Base-by-base conservation (phyloP, 2,329 filamentous ascomycete species). In the Septoria petroselini region DNA sequence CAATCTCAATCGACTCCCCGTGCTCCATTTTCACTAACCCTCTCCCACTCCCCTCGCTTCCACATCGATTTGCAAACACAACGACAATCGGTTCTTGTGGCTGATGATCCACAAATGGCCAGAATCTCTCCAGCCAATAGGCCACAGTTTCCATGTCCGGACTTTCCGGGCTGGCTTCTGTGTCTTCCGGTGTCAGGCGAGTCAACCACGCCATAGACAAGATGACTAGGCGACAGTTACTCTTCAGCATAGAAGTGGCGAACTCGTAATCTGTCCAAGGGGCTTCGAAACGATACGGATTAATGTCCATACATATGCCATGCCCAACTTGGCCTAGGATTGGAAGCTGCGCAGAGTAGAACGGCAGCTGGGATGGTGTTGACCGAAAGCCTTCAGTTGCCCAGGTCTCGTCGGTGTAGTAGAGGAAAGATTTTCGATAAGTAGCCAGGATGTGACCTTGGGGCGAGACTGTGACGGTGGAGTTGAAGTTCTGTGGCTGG, bases 171-270 rank as follows among this genome's bases (percentile, higher is more conserved):
- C 80, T 63, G 72, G 82, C 6, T 52, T 50, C 14, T 61, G 73
- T 1, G 68, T 74, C 60, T 73, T 76, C 53, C 74, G 81, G 48
- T 66, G 73, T 1, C 18, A 80, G 65, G 21, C 71, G 64, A 12
- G 85, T 88, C 25, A 87, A 72, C 87, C 86, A 91, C 0, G 88
- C 86, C 87, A 91, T 91, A 3, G 79, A 81, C 0, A 91, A 58
- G 27, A 90, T 79, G 1, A 88, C 81, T 0, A 91, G 55, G 11
- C 82, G 80, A 0, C 84, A 78, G 0, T 75, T 62, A 0, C 70
- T 69, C 1, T 80, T 69, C 0, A 88, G 64, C 4, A 84, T 71
- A 35, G 86, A 81, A 18, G 71, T 77, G 1, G 68, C 74, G 57
- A 72, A 82, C 59, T 85, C 82, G 62, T 79, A 84, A 3, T 70